These are phyloP conservation scores for Pinus taeda DNA, from an alignment of 75 land plant genomes.

Conservation along the genomic window DNA sequence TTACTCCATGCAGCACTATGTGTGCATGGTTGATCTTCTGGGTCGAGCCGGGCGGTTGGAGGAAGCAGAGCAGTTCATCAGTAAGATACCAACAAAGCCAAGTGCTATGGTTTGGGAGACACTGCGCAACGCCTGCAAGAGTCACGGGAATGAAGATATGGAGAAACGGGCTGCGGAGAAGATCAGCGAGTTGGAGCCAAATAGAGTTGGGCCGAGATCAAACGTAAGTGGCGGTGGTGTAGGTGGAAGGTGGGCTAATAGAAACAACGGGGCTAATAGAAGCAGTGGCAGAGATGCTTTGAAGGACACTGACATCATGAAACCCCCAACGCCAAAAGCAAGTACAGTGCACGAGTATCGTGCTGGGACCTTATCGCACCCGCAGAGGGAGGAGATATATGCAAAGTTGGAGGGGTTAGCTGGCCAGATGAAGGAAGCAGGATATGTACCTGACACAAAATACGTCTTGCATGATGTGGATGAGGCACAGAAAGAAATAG, in stretches of 20 bases:
- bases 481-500: conserved; percentile 10
- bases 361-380: conserved; percentile 56
- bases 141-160: conserved; percentile 13
- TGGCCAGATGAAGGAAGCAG: conserved; percentile 26
- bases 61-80: conserved; percentile 12
- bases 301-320: neutral
- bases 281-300: neutral
- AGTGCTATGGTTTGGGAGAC: conserved; percentile 8
- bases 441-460: conserved; percentile 38
- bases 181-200: conserved; percentile 8
- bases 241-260: neutral
- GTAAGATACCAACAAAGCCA: conserved; percentile 1
- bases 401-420: conserved; percentile 43
- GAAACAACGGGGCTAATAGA: neutral
- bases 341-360: conserved; percentile 35
- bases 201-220: neutral
- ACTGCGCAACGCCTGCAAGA: conserved; percentile 11
- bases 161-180: conserved; percentile 5
- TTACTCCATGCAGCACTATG: conserved; percentile 7
- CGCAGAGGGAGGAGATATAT: conserved; percentile 33
- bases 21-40: conserved; percentile 10
- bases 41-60: conserved; percentile 5
- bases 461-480: conserved; percentile 6
- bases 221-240: neutral
- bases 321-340: neutral